Conservation (phyloP, 495 filamentous ascomycete species). For the Talaromyces liani region DNA sequence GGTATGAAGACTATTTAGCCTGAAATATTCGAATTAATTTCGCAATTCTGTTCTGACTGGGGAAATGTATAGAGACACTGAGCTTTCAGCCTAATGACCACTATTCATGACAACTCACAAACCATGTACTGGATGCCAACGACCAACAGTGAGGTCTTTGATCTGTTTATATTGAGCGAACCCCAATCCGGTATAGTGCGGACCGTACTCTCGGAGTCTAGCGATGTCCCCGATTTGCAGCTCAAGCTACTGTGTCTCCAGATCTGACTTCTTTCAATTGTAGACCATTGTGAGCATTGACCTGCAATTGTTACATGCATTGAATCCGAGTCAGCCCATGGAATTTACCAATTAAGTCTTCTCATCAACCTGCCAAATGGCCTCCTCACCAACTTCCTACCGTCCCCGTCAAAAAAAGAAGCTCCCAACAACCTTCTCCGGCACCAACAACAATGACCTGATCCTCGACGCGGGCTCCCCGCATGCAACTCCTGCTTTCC, state of each 20-base stretch:
- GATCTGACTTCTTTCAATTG: not conserved
- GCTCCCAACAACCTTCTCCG: slow-evolving; percentile 33
- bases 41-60: not conserved
- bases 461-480: slow-evolving; percentile 33
- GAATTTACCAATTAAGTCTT: not conserved
- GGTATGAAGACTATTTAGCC: too few species aligned
- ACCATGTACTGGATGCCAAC: not conserved
- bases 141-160: too few species aligned
- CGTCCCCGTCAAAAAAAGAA: slow-evolving; percentile 56
- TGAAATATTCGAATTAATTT: not conserved
- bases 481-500: slow-evolving; percentile 56
- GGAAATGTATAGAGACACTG: too few species aligned
- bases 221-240: not conserved
- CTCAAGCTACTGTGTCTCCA: not conserved
- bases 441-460: slow-evolving; percentile 42
- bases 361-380: slow-evolving; percentile 6
- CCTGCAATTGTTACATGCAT: not conserved
- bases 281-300: not conserved
- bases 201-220: not conserved
- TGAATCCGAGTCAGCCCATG: not conserved
- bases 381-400: slow-evolving; percentile 29
- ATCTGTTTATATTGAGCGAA: not conserved
- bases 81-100: not conserved
- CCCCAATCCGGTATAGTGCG: not conserved
- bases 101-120: not conserved